Evolutionary conservation across 345 rosid species (phyloP).

Genomic region (Populus simonii): DNA sequence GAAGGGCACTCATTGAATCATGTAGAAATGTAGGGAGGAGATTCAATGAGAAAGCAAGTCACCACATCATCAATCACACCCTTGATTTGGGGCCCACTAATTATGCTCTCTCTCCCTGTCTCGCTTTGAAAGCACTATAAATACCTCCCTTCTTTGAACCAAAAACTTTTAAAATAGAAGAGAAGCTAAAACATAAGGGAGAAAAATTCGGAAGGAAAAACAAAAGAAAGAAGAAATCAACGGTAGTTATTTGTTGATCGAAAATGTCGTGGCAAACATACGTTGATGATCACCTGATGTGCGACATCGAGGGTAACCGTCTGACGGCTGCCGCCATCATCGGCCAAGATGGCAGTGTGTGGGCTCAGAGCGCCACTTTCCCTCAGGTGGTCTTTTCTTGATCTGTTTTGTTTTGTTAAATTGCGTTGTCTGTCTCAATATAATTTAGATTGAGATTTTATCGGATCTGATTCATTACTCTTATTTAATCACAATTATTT

Average conservation of each 20-base stretch:
- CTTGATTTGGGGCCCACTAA: slow-evolving; percentile 7
- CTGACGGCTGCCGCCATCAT: slow-evolving; percentile 20
- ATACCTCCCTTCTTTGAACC: slow-evolving; percentile 24
- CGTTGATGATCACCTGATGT: slow-evolving; percentile 26
- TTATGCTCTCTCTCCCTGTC: neutral
- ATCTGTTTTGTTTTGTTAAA: slow-evolving; percentile 1
- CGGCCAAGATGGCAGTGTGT: slow-evolving; percentile 24
- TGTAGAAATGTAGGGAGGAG: slow-evolving; percentile 20
- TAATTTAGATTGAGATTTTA: neutral
- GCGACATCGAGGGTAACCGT: slow-evolving; percentile 20
- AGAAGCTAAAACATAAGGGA: neutral
- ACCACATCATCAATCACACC: neutral
- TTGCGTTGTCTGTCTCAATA: neutral
- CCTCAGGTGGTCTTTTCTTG: slow-evolving; percentile 15
- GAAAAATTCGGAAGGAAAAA: neutral
- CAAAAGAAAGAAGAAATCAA: neutral
- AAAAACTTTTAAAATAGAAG: neutral
- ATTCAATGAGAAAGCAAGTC: neutral
- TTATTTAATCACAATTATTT: neutral
- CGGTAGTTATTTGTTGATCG: slow-evolving; percentile 7
- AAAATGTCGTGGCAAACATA: slow-evolving; percentile 28
- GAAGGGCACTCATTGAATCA: slow-evolving; percentile 32
- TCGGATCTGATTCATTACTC: neutral
- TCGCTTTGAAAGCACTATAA: slow-evolving; percentile 15
- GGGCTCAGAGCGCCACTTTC: slow-evolving; percentile 25